A percentile compares a stretch with the other conserved stretches of the same genome.
Evolutionary conservation across 495 filamentous ascomycete species (phyloP).

Genomic region (Pyrenula aspistea): DNA sequence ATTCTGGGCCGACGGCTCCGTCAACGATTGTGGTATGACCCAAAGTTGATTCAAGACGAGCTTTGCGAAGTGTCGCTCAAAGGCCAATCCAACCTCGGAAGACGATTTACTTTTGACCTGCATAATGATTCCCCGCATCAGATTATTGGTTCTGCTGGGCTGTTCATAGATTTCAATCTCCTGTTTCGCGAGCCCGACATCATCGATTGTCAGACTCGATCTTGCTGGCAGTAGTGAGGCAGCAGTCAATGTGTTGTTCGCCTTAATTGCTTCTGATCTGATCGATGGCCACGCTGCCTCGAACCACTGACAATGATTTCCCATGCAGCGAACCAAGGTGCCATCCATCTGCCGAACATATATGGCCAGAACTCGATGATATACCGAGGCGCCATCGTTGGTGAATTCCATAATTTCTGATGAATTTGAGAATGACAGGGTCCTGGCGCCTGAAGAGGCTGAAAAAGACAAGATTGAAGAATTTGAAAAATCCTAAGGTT

Average conservation of each 20-base stretch:
- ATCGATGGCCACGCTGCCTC: neutral
- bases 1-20: neutral
- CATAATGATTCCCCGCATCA: neutral
- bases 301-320: neutral
- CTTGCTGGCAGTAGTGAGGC: neutral
- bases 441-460: neutral
- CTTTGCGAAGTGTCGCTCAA: neutral
- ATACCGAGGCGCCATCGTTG: constrained; percentile 2
- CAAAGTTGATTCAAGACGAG: neutral
- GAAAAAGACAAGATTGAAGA: neutral
- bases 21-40: neutral
- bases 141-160: neutral
- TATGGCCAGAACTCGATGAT: constrained; percentile 1
- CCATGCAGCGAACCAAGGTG: neutral
- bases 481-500: neutral
- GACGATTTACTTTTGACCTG: neutral
- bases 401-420: constrained; percentile 1
- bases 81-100: neutral
- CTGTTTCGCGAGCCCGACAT: neutral
- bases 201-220: neutral
- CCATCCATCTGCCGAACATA: neutral
- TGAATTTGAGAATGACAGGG: neutral
- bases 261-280: neutral
- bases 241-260: neutral
- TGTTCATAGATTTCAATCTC: neutral